Evolutionary conservation across 805 yeast genomes (phyloP).

Genomic region (Wickerhamomyces sydowiorum): DNA sequence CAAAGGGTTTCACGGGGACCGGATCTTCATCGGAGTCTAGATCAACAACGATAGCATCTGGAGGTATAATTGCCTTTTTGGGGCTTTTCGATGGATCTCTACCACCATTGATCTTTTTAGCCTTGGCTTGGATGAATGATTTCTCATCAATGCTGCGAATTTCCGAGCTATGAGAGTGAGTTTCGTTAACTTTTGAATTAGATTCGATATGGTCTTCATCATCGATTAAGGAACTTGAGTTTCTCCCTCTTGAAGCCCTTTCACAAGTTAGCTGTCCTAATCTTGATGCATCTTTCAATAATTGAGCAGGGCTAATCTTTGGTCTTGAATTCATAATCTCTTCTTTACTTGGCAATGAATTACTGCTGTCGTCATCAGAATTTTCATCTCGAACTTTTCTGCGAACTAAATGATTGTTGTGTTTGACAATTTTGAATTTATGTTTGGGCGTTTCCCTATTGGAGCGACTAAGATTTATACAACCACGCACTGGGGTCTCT

Average conservation of each 20-base stretch:
- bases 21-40: background rate
- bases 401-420: background rate
- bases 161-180: too few species aligned
- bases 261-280: background rate
- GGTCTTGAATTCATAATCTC: slow-evolving; percentile 2
- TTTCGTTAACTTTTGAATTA: too few species aligned
- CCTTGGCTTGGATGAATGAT: background rate
- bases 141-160: background rate
- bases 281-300: background rate
- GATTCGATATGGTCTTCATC: too few species aligned
- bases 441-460: background rate
- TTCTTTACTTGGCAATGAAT: background rate
- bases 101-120: background rate
- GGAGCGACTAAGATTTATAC: background rate
- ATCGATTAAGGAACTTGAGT: too few species aligned
- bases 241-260: too few species aligned
- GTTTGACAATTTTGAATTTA: background rate
- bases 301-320: background rate
- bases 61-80: background rate
- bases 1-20: background rate
- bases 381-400: background rate
- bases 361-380: background rate
- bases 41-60: background rate
- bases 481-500: background rate
- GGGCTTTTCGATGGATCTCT: background rate